Percentiles rank a stretch among this genome's conserved stretches.
phyloP scores from a whole-genome alignment of 176 grass and related monocot species.

The Oryza australiensis region DNA sequence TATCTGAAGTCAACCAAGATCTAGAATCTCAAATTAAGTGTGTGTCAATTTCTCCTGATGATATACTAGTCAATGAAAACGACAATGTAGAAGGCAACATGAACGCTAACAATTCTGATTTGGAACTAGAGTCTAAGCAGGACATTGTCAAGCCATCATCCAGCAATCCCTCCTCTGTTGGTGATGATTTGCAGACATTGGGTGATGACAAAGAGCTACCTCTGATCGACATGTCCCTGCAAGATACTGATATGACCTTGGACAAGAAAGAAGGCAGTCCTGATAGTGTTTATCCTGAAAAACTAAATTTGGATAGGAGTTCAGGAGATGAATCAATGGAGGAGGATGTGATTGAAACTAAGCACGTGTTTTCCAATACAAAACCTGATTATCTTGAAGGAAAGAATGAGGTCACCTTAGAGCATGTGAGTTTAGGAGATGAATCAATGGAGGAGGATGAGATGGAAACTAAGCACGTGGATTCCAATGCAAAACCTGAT shows the following conservation, averaged over 20 bases:
- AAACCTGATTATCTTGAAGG: background rate
- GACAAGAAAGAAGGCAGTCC: constrained; percentile 48
- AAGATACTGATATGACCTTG: constrained; percentile 46
- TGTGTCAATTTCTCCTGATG: constrained; percentile 63
- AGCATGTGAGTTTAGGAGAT: constrained; percentile 52
- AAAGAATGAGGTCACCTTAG: too few species aligned
- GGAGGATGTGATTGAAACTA: constrained; percentile 63
- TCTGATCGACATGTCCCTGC: constrained; percentile 42
- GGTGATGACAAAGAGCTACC: constrained; percentile 45
- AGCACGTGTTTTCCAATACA: constrained; percentile 40
- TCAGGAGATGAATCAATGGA: constrained; percentile 72
- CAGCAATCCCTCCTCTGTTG: constrained; percentile 34
- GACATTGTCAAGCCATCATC: constrained; percentile 60
- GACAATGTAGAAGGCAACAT: constrained; percentile 57
- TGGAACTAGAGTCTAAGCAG: constrained; percentile 69
- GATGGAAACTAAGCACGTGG: constrained; percentile 50
- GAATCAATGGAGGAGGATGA: constrained; percentile 75
- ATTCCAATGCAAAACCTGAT: constrained; percentile 41
- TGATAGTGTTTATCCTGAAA: constrained; percentile 52
- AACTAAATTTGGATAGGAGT: constrained; percentile 71
- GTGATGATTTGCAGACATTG: constrained; percentile 36
- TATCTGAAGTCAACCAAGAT: constrained; percentile 62
- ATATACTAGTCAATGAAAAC: constrained; percentile 60
- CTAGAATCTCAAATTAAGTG: constrained; percentile 62
- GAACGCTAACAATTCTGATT: constrained; percentile 79